phyloP scores from a whole-genome alignment of 106 monocot species.

The Dendrobium nobile region DNA sequence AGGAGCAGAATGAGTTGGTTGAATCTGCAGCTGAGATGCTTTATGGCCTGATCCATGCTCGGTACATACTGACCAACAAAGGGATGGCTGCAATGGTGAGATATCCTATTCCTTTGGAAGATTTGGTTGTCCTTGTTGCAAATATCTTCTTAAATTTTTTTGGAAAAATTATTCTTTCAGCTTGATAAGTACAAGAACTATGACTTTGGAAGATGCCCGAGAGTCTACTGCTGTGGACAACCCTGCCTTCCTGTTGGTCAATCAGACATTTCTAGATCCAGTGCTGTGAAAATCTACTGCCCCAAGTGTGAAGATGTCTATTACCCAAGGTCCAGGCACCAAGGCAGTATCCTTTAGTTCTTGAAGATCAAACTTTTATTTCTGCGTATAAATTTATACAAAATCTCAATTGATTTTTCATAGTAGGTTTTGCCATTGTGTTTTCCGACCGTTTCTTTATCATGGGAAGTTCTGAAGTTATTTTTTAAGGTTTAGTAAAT shows the following conservation, averaged over 20 bases:
- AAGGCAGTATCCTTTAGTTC: conserved; percentile 78
- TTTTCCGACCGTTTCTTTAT: too few species aligned
- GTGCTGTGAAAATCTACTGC: conserved; percentile 82
- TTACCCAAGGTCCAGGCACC: conserved; percentile 82
- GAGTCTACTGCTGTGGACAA: conserved; percentile 69
- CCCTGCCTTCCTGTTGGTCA: conserved; percentile 86
- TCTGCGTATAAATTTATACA: too few species aligned
- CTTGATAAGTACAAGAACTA: conserved; percentile 79
- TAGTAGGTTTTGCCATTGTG: too few species aligned
- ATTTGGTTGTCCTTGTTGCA: not conserved
- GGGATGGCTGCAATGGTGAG: conserved; percentile 76
- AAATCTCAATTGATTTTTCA: too few species aligned
- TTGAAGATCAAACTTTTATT: not conserved
- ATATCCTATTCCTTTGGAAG: not conserved
- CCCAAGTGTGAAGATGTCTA: conserved; percentile 88
- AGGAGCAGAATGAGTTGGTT: conserved; percentile 79
- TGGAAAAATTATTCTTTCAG: conserved; percentile 24
- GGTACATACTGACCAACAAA: conserved; percentile 71
- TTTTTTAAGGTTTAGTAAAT: too few species aligned
- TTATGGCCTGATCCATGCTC: conserved; percentile 77
- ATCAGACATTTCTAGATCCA: conserved; percentile 68
- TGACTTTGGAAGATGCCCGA: conserved; percentile 78
- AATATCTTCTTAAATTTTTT: not conserved
- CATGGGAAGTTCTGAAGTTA: too few species aligned
- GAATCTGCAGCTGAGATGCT: conserved; percentile 93